A percentile compares a stretch with the other conserved stretches of the same genome.
Evolutionary conservation across 768 basidiomycete species (phyloP).

Genomic region (Suillus decipiens): DNA sequence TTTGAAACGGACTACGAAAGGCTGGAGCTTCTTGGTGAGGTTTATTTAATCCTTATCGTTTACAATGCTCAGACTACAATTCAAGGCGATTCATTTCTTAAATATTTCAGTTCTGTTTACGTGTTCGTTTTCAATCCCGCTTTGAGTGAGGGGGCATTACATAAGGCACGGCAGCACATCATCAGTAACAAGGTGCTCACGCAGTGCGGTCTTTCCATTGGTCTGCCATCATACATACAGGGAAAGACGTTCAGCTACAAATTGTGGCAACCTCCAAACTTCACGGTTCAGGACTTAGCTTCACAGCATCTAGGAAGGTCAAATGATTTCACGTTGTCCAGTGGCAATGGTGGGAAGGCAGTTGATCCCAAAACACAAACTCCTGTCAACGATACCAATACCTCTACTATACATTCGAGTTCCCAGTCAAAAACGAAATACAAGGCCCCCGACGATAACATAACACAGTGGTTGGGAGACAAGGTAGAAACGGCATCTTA

Average conservation of each 20-base stretch:
- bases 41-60: constrained; percentile 4
- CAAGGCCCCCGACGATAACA: constrained; percentile 41
- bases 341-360: not conserved
- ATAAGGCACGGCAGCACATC: constrained; percentile 63
- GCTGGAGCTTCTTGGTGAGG: constrained; percentile 75
- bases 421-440: constrained; percentile 34
- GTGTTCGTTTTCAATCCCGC: constrained; percentile 70
- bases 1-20: constrained; percentile 82
- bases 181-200: constrained; percentile 75
- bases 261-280: constrained; percentile 61
- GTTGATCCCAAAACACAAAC: not conserved
- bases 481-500: constrained; percentile 50
- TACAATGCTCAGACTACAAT: constrained; percentile 1
- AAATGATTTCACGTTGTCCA: not conserved
- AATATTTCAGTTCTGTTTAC: constrained; percentile 74
- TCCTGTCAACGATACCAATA: not conserved
- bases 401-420: too few relatives aligned
- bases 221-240: constrained; percentile 74
- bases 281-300: constrained; percentile 24
- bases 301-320: not conserved
- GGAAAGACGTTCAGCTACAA: constrained; percentile 69
- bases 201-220: constrained; percentile 52
- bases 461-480: constrained; percentile 67
- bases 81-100: constrained; percentile 80
- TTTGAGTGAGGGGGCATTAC: constrained; percentile 66